These are phyloP conservation scores for Cnidoscolus chayamansa DNA, from an alignment of 441 rosid species.

Conservation along the genomic window DNA sequence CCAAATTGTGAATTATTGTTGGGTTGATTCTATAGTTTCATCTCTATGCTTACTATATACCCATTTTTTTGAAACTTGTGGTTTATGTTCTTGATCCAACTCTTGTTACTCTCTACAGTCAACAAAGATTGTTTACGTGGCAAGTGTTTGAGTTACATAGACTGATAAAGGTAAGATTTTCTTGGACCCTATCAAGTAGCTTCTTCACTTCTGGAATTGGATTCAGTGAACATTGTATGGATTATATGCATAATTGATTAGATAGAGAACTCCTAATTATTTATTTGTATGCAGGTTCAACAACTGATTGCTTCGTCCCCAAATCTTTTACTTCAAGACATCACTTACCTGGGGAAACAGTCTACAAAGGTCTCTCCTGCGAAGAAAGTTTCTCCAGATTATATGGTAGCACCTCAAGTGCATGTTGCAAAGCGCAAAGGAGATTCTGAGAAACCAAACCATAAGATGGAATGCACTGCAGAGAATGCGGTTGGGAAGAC, in stretches of 20 bases:
- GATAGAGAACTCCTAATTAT: slow-evolving; percentile 18
- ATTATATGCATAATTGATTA: not conserved
- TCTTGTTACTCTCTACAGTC: slow-evolving; percentile 60
- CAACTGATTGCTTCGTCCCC: slow-evolving; percentile 72
- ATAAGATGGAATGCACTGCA: slow-evolving; percentile 55
- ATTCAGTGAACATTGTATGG: not conserved
- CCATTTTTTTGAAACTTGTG: slow-evolving; percentile 3
- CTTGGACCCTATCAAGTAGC: slow-evolving; percentile 9
- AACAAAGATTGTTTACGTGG: slow-evolving; percentile 78
- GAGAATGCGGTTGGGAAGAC: slow-evolving; percentile 59
- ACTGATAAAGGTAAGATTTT: slow-evolving; percentile 69
- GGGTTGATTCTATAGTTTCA: slow-evolving; percentile 17
- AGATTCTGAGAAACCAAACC: slow-evolving; percentile 43
- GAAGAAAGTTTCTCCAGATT: slow-evolving; percentile 41
- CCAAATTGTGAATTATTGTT: slow-evolving; percentile 16
- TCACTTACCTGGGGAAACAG: slow-evolving; percentile 37
- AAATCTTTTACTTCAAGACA: slow-evolving; percentile 51
- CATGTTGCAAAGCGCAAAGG: slow-evolving; percentile 35
- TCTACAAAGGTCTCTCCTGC: slow-evolving; percentile 39
- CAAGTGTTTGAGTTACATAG: slow-evolving; percentile 90
- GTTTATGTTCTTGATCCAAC: slow-evolving; percentile 32
- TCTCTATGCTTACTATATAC: slow-evolving; percentile 1
- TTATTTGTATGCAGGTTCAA: slow-evolving; percentile 57
- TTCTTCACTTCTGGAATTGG: slow-evolving; percentile 13
- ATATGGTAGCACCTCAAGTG: slow-evolving; percentile 37